Evolutionary conservation across 805 yeast species (phyloP).

Genomic region (Ogataea angusta): DNA sequence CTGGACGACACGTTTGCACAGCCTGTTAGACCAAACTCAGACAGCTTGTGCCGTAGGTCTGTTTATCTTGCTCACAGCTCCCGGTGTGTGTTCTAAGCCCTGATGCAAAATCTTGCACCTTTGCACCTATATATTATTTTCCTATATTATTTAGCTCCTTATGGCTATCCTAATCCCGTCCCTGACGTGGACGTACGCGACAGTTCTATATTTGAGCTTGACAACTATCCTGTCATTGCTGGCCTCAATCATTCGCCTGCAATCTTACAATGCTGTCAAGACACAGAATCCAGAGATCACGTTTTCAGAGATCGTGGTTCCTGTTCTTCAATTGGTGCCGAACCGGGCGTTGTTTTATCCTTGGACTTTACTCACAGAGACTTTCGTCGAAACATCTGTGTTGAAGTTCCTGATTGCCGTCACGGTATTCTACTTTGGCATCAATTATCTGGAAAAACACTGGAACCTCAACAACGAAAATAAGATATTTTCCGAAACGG

Average conservation of each 20-base stretch:
- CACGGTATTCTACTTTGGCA: conserved; percentile 36
- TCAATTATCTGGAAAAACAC: conserved; percentile 47
- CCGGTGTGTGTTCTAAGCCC: too few relatives aligned
- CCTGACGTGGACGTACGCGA: conserved; percentile 41
- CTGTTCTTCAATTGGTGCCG: conserved; percentile 60
- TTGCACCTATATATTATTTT: too few relatives aligned
- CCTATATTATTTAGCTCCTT: neutral
- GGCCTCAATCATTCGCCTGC: conserved; percentile 41
- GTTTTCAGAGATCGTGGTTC: conserved; percentile 47
- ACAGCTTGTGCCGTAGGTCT: too few relatives aligned
- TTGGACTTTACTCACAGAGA: conserved; percentile 60
- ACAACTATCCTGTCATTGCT: conserved; percentile 39
- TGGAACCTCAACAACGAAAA: conserved; percentile 37
- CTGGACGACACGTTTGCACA: too few relatives aligned
- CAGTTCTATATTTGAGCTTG: conserved; percentile 41
- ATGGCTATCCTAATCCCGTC: neutral
- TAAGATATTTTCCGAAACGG: conserved; percentile 37
- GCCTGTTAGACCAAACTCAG: too few relatives aligned
- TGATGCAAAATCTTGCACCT: too few relatives aligned
- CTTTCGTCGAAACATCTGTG: conserved; percentile 58
- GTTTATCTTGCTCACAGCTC: too few relatives aligned
- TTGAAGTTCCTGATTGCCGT: conserved; percentile 42
- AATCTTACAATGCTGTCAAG: conserved; percentile 29
- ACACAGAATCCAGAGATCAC: conserved; percentile 23
- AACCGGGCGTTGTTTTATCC: conserved; percentile 52